Percentiles rank a stretch among this genome's conserved stretches.
phyloP scores from a whole-genome alignment of 2,329 filamentous ascomycete genomes.

The Fusarium floridanum region DNA sequence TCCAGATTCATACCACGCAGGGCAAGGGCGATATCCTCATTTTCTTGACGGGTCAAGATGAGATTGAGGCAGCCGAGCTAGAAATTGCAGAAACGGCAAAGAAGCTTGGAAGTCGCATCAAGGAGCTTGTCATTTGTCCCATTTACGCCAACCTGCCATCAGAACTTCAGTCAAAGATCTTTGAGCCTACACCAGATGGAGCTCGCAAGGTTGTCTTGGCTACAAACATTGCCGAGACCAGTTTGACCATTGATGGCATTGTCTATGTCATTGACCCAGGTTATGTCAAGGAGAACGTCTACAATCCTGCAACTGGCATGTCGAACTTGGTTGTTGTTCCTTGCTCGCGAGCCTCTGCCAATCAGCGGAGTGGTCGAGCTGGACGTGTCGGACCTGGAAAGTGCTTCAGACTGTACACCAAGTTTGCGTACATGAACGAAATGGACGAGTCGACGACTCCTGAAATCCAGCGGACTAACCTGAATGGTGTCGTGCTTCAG shows the following conservation, averaged over 20 bases:
- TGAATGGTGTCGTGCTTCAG: conserved; percentile 85
- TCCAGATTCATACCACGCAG: conserved; percentile 93
- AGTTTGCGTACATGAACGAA: conserved; percentile 94
- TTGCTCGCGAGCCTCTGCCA: conserved; percentile 90
- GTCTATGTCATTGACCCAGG: conserved; percentile 96
- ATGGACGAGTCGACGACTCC: conserved; percentile 92
- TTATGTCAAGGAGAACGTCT: conserved; percentile 95
- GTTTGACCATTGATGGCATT: conserved; percentile 94
- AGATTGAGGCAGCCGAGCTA: conserved; percentile 90
- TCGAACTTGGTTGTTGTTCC: conserved; percentile 91
- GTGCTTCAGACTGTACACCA: conserved; percentile 93
- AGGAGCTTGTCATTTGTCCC: conserved; percentile 89
- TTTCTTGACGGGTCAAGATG: conserved; percentile 95
- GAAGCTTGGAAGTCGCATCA: conserved; percentile 86
- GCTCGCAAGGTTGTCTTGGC: conserved; percentile 92
- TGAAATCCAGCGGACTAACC: conserved; percentile 91
- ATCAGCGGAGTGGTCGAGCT: conserved; percentile 92
- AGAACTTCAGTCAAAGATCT: conserved; percentile 92
- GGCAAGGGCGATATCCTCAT: conserved; percentile 90
- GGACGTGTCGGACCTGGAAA: conserved; percentile 93
- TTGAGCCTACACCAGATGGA: conserved; percentile 88
- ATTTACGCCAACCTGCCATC: conserved; percentile 95
- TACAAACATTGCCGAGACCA: conserved; percentile 97
- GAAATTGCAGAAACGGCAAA: conserved; percentile 87
- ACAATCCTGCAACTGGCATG: conserved; percentile 92